These are phyloP conservation scores for Suillus occidentalis DNA, from an alignment of 768 basidiomycete species.

Conservation along the genomic window DNA sequence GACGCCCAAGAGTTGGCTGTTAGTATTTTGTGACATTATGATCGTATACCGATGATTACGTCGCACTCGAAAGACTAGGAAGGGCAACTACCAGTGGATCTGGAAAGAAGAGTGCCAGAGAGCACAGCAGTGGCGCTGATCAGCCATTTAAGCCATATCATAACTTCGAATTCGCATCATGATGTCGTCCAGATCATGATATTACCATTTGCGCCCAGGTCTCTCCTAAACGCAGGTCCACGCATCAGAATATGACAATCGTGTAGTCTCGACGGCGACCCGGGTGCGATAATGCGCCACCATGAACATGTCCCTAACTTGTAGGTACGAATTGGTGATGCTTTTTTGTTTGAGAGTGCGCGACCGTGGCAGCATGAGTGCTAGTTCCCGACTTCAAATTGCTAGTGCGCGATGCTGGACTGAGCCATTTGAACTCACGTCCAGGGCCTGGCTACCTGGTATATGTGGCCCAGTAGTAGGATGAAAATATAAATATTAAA, in stretches of 20 bases:
- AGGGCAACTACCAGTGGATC: not conserved
- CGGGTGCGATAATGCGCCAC: not conserved
- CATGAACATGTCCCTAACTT: not conserved
- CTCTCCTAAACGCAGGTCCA: not conserved
- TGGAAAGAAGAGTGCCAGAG: not conserved
- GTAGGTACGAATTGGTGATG: not conserved
- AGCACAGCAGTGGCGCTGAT: not conserved
- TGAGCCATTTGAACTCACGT: no score
- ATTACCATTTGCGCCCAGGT: not conserved
- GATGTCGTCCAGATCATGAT: not conserved
- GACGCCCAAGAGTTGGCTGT: conserved; percentile 48
- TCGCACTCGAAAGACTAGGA: not conserved
- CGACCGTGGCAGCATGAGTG: not conserved
- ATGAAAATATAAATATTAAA: no score
- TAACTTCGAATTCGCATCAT: not conserved
- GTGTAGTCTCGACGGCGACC: not conserved
- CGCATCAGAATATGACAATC: not conserved
- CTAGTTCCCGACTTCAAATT: not conserved
- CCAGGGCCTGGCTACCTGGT: not conserved
- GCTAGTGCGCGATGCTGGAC: not conserved
- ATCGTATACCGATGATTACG: not conserved
- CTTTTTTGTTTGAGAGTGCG: not conserved
- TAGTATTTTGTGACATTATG: conserved; percentile 16
- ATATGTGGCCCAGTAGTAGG: not conserved
- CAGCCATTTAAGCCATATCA: not conserved